These are phyloP conservation scores for Acrocalymma vagum DNA, from an alignment of 2,329 filamentous ascomycete species.

Conservation along the genomic window DNA sequence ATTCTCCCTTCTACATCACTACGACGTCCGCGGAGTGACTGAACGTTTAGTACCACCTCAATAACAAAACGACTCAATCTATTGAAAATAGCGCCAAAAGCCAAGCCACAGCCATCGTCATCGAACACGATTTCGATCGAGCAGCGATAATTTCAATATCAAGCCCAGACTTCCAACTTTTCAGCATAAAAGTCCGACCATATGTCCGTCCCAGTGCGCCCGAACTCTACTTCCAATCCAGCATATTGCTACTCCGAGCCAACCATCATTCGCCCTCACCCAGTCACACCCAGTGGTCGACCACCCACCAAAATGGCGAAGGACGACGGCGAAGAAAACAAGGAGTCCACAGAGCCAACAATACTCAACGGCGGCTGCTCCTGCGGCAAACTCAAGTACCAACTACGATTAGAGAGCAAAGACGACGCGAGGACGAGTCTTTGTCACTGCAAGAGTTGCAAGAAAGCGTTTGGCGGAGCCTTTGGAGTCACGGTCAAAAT, in stretches of 20 bases:
- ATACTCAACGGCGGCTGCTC: conserved; percentile 55
- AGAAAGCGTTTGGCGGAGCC: conserved; percentile 61
- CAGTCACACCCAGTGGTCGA: background rate
- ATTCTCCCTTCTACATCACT: too few species aligned
- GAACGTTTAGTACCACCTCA: too few species aligned
- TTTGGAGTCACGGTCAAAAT: conserved; percentile 63
- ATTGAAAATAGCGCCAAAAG: too few species aligned
- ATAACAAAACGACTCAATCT: too few species aligned
- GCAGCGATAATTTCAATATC: too few species aligned
- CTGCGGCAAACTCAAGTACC: conserved; percentile 58
- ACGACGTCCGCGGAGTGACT: too few species aligned
- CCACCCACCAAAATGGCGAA: background rate
- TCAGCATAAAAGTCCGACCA: background rate
- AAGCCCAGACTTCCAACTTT: background rate
- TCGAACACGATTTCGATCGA: too few species aligned
- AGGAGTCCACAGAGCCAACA: conserved; percentile 7
- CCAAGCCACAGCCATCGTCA: too few species aligned
- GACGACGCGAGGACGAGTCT: conserved; percentile 61
- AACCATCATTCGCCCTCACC: conserved; percentile 2
- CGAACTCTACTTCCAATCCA: background rate
- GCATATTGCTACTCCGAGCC: background rate
- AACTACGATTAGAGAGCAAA: conserved; percentile 53
- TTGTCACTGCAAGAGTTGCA: conserved; percentile 64
- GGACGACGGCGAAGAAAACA: background rate
- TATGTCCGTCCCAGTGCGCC: background rate